Conservation (phyloP, 257 asterid species). For the Solanum peruvianum region DNA sequence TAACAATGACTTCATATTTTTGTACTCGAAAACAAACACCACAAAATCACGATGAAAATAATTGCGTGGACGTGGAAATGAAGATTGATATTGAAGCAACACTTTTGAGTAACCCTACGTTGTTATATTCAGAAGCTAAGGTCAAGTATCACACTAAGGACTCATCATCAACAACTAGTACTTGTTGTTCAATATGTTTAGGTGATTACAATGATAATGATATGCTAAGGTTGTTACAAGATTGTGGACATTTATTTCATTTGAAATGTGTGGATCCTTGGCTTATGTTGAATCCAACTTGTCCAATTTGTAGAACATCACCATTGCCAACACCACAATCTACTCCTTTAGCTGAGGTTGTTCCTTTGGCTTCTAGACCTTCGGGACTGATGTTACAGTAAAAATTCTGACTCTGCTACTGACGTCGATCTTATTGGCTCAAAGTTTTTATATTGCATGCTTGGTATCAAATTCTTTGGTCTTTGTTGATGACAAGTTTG, state of each 20-base stretch:
- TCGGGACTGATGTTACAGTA: background rate
- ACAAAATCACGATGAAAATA: background rate
- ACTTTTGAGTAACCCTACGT: conserved; percentile 46
- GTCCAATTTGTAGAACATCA: conserved; percentile 87
- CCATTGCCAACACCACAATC: conserved; percentile 70
- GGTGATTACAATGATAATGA: conserved; percentile 60
- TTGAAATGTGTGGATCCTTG: conserved; percentile 77
- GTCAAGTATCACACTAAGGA: conserved; percentile 15
- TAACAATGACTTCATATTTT: conserved; percentile 61
- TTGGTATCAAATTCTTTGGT: background rate
- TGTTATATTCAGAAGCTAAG: conserved; percentile 60
- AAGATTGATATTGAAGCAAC: conserved; percentile 67
- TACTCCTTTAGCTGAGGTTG: conserved; percentile 84
- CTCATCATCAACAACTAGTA: conserved; percentile 38
- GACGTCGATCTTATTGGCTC: background rate
- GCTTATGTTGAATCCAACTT: conserved; percentile 78
- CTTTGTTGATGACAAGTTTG: background rate
- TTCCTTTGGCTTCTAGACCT: conserved; percentile 52
- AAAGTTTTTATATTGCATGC: background rate
- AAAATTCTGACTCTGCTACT: background rate
- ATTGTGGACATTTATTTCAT: conserved; percentile 79
- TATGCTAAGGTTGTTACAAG: conserved; percentile 52
- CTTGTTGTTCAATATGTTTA: conserved; percentile 68
- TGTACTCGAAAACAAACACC: conserved; percentile 41
- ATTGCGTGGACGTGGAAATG: conserved; percentile 11